phyloP scores from a whole-genome alignment of 2,329 filamentous ascomycete species.

The Diaporthe amygdali region DNA sequence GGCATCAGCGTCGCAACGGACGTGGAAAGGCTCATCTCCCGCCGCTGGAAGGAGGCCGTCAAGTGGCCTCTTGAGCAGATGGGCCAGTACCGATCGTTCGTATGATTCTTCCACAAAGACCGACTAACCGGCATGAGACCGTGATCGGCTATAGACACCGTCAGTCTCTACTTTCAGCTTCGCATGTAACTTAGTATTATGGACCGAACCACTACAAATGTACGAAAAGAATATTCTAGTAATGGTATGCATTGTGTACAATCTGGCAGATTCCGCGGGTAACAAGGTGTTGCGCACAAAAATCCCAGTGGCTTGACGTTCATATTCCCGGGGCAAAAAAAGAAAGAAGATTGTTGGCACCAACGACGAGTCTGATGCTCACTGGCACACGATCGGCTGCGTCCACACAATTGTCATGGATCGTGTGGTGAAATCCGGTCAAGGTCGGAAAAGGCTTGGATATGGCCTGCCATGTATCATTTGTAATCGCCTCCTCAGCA shows the following conservation, averaged over 20 bases:
- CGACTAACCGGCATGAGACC: background rate
- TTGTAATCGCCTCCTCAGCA: too few relatives aligned
- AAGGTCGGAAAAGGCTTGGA: too few relatives aligned
- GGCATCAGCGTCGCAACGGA: conserved; percentile 4
- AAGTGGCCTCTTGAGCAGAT: conserved; percentile 23
- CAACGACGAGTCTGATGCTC: too few relatives aligned
- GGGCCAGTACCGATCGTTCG: background rate
- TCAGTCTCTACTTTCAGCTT: conserved; percentile 7
- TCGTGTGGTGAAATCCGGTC: too few relatives aligned
- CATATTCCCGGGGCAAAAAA: too few relatives aligned
- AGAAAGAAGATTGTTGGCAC: too few relatives aligned
- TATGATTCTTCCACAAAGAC: background rate
- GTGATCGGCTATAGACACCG: background rate
- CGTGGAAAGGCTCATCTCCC: conserved; percentile 12
- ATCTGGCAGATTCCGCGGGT: background rate
- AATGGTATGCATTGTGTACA: background rate
- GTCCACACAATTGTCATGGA: too few relatives aligned
- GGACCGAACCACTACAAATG: background rate
- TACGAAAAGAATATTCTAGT: conserved; percentile 4
- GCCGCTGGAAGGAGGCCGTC: conserved; percentile 7
- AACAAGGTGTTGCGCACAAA: too few relatives aligned
- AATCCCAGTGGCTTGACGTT: too few relatives aligned
- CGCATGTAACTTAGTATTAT: conserved; percentile 5
- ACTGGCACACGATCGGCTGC: too few relatives aligned
- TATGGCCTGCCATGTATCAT: too few relatives aligned